Percentiles rank a stretch among this genome's conserved stretches.
Evolutionary conservation across 31 red algal species (phyloP).

Genomic region (Bonnemaisonia californica): DNA sequence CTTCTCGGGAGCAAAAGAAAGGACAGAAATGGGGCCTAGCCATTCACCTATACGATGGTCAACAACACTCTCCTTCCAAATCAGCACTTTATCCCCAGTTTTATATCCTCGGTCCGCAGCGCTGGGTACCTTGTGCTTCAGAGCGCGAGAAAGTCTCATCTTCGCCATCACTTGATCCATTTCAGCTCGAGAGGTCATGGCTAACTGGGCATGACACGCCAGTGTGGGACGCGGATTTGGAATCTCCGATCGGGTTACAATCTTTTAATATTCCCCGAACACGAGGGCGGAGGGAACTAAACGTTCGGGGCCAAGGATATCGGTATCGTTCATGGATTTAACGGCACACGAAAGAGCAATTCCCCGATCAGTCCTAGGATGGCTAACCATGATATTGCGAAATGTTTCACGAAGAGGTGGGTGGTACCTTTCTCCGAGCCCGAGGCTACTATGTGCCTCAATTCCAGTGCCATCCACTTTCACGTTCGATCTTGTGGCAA

Average conservation of each 20-base stretch:
- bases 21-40: background rate
- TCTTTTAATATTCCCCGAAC: background rate
- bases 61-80: background rate
- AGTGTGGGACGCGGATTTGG: background rate
- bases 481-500: background rate
- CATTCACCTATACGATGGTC: background rate
- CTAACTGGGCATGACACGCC: background rate
- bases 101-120: background rate
- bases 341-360: background rate
- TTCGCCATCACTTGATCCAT: background rate
- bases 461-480: background rate
- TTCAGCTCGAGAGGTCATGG: background rate
- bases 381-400: background rate
- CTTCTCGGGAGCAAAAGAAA: background rate
- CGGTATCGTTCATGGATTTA: background rate
- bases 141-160: background rate
- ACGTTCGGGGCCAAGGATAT: background rate
- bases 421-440: background rate
- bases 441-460: background rate
- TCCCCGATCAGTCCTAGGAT: background rate
- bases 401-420: background rate
- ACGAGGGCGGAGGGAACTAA: background rate
- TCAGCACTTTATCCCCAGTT: background rate
- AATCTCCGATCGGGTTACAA: background rate
- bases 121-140: background rate